These are phyloP conservation scores for Croton laevigatus DNA, from an alignment of 441 rosid genomes.

Conservation along the genomic window DNA sequence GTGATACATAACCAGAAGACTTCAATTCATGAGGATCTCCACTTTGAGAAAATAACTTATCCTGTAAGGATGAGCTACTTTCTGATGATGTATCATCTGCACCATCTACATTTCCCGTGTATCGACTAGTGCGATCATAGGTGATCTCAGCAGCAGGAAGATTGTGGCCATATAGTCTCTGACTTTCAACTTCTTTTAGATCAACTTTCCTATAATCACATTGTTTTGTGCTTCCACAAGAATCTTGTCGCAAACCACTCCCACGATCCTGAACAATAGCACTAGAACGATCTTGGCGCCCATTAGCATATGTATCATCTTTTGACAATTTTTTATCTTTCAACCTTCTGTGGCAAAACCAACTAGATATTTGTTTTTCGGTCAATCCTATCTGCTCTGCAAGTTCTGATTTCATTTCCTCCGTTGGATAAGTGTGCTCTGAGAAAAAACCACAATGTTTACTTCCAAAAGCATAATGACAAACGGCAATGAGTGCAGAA, in stretches of 20 bases:
- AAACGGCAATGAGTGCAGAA: conserved; percentile 12
- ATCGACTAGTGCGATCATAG: conserved; percentile 36
- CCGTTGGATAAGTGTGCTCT: conserved; percentile 79
- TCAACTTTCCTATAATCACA: conserved; percentile 53
- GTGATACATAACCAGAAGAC: conserved; percentile 32
- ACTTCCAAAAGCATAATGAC: conserved; percentile 19
- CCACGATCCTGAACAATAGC: conserved; percentile 77
- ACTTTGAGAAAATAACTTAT: conserved; percentile 42
- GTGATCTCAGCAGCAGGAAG: conserved; percentile 38
- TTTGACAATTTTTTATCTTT: conserved; percentile 67
- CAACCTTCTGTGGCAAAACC: conserved; percentile 97
- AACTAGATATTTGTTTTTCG: conserved; percentile 87
- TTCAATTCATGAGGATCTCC: conserved; percentile 39
- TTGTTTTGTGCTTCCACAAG: conserved; percentile 89
- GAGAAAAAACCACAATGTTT: conserved; percentile 21
- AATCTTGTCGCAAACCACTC: conserved; percentile 80
- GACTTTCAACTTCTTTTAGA: conserved; percentile 83
- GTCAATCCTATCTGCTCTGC: conserved; percentile 72
- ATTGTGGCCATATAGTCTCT: conserved; percentile 47
- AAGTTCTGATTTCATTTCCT: conserved; percentile 71
- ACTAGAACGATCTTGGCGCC: conserved; percentile 77
- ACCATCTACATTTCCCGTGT: conserved; percentile 40
- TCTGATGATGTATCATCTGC: conserved; percentile 75
- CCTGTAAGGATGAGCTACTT: conserved; percentile 61
- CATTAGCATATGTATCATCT: conserved; percentile 53